Conservation (phyloP, 2,329 filamentous ascomycete species). For the Coleophoma crateriformis region DNA sequence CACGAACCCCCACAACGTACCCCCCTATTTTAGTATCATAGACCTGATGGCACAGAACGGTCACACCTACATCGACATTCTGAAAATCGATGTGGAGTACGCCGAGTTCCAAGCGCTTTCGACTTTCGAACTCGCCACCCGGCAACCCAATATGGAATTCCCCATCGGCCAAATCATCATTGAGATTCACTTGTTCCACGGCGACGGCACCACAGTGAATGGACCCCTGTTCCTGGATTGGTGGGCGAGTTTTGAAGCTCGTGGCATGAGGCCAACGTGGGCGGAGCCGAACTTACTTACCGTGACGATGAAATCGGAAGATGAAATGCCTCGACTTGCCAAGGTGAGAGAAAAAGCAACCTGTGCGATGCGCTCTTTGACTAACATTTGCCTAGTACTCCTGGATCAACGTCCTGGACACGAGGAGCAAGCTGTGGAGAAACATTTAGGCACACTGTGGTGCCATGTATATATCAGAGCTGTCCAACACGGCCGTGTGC, state of each 20-base stretch:
- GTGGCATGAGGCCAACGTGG: conserved; percentile 19
- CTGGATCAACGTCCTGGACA: conserved; percentile 4
- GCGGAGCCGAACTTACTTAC: conserved; percentile 21
- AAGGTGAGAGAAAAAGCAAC: conserved; percentile 5
- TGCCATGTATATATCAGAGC: too few species aligned
- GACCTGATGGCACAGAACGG: conserved; percentile 29
- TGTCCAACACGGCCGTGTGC: too few species aligned
- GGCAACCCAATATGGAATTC: conserved; percentile 5
- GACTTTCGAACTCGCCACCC: conserved; percentile 8
- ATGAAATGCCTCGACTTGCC: conserved; percentile 12
- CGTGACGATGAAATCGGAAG: conserved; percentile 13
- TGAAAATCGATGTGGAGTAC: conserved; percentile 31
- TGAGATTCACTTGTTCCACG: conserved; percentile 16
- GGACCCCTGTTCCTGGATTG: conserved; percentile 18
- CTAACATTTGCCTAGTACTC: conserved; percentile 1
- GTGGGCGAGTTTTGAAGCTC: conserved; percentile 23
- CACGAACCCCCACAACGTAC: conserved; percentile 17
- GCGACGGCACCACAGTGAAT: conserved; percentile 10
- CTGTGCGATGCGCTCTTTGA: too few species aligned
- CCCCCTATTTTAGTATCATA: conserved; percentile 26
- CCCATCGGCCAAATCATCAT: conserved; percentile 20
- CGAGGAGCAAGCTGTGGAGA: not conserved
- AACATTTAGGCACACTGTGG: too few species aligned
- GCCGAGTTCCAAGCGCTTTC: conserved; percentile 25
- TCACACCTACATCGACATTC: conserved; percentile 27